phyloP scores from a whole-genome alignment of 164 flowering plant species.

The Magnolia sinica region DNA sequence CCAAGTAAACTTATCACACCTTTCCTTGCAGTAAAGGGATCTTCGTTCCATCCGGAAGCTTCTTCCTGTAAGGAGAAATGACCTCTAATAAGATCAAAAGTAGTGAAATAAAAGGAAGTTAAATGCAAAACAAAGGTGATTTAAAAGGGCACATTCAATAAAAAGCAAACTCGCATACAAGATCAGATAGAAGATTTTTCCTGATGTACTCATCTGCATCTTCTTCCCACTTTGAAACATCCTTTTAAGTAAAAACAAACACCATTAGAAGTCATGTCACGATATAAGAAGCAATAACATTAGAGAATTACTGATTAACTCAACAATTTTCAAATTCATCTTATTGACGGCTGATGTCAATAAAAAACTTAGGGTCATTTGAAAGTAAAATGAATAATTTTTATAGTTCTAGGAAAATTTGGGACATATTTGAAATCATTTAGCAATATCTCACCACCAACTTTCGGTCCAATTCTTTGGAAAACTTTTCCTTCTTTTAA shows the following conservation, averaged over 20 bases:
- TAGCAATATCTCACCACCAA: not conserved
- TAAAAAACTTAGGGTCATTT: not conserved
- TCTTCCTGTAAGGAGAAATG: slow-evolving; percentile 52
- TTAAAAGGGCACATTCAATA: not conserved
- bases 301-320: too few species aligned
- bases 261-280: not conserved
- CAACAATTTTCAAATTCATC: too few species aligned
- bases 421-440: not conserved
- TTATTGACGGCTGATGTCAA: too few species aligned
- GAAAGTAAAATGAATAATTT: not conserved
- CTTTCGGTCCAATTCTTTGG: not conserved
- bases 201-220: slow-evolving; percentile 75
- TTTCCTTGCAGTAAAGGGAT: slow-evolving; percentile 73
- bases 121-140: not conserved
- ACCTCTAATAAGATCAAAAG: slow-evolving; percentile 1
- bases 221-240: slow-evolving; percentile 76
- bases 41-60: slow-evolving; percentile 76
- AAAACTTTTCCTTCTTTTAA: too few species aligned
- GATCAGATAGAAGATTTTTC: slow-evolving; percentile 79
- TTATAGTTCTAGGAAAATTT: not conserved
- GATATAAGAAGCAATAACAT: not conserved
- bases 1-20: slow-evolving; percentile 83
- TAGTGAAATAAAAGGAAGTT: not conserved
- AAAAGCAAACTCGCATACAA: slow-evolving; percentile 34
- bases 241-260: slow-evolving; percentile 36